Evolutionary conservation across 2,329 filamentous ascomycete genomes (phyloP).

Genomic region (Hypoxylon sp.): DNA sequence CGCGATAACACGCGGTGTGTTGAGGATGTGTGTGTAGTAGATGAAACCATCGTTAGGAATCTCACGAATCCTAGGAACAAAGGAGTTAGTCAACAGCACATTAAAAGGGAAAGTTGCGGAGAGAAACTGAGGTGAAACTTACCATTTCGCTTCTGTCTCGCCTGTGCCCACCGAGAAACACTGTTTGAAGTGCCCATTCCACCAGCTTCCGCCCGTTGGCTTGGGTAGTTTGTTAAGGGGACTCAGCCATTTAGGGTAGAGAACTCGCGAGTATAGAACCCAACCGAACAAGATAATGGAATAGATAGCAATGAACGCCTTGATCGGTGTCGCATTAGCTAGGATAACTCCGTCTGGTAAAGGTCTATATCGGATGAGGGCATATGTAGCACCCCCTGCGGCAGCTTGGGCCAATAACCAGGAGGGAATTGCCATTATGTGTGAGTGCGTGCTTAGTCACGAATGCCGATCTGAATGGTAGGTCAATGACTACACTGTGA

Average conservation of each 20-base stretch:
- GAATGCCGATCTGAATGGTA: constrained; percentile 7
- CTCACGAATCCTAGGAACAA: constrained; percentile 8
- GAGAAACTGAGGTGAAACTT: background rate
- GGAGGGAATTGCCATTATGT: constrained; percentile 16
- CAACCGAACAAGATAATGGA: constrained; percentile 10
- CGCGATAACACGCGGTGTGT: constrained; percentile 34
- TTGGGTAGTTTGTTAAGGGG: constrained; percentile 21
- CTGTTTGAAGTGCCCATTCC: constrained; percentile 22
- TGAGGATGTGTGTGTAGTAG: constrained; percentile 38
- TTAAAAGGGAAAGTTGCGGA: background rate
- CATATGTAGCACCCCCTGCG: constrained; percentile 21
- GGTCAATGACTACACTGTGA: constrained; percentile 13
- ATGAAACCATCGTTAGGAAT: constrained; percentile 38
- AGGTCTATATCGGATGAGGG: constrained; percentile 19
- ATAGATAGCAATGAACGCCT: constrained; percentile 9
- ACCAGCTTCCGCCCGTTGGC: constrained; percentile 14
- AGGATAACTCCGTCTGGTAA: constrained; percentile 10
- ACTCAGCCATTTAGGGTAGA: constrained; percentile 20
- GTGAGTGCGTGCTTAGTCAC: constrained; percentile 19
- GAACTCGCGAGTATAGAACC: constrained; percentile 8
- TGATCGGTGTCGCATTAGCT: constrained; percentile 6
- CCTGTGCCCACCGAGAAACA: constrained; percentile 23
- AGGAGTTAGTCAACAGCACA: background rate
- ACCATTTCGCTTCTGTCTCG: constrained; percentile 18
- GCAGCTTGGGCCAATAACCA: constrained; percentile 22